Percentiles rank a stretch among this genome's conserved stretches.
These are phyloP conservation scores for Phyllosticta capitalensis DNA, from an alignment of 2,329 filamentous ascomycete genomes.

Conservation along the genomic window DNA sequence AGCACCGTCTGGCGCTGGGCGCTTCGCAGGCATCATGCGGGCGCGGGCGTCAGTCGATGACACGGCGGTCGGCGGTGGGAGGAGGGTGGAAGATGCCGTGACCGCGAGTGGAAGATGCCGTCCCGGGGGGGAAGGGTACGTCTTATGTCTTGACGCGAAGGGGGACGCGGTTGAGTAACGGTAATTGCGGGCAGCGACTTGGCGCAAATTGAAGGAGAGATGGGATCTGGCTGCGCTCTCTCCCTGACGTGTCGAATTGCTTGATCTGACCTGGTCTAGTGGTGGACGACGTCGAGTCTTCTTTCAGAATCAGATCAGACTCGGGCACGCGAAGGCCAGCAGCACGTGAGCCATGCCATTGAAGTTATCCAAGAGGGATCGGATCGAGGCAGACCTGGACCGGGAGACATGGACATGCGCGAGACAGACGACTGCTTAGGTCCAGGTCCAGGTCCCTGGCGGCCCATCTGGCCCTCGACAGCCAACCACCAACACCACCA, in stretches of 20 bases:
- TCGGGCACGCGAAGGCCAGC: neutral
- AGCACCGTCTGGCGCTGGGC: slow-evolving; percentile 7
- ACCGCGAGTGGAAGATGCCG: slow-evolving; percentile 10
- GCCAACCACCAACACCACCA: neutral
- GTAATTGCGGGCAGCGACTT: neutral
- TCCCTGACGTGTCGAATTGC: neutral
- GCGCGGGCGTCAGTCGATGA: slow-evolving; percentile 10
- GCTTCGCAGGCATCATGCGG: slow-evolving; percentile 12
- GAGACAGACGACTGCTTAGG: neutral
- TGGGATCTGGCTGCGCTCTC: neutral
- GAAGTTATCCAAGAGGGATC: too few relatives aligned
- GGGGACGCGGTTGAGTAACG: neutral
- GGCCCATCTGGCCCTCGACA: neutral
- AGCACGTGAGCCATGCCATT: neutral
- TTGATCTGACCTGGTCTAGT: neutral
- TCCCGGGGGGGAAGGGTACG: slow-evolving; percentile 5
- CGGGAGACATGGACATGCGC: neutral
- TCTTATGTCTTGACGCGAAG: neutral
- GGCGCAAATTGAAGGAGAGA: neutral
- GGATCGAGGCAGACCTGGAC: too few relatives aligned
- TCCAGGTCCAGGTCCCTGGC: neutral
- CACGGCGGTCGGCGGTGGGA: slow-evolving; percentile 6
- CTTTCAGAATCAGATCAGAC: too few relatives aligned
- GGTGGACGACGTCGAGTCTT: too few relatives aligned
- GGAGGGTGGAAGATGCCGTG: slow-evolving; percentile 11